Percentiles rank a stretch among this genome's conserved stretches.
phyloP scores from a whole-genome alignment of 371 early-diverging fungal genomes.

The Amoeboaphelidium protococcarum region DNA sequence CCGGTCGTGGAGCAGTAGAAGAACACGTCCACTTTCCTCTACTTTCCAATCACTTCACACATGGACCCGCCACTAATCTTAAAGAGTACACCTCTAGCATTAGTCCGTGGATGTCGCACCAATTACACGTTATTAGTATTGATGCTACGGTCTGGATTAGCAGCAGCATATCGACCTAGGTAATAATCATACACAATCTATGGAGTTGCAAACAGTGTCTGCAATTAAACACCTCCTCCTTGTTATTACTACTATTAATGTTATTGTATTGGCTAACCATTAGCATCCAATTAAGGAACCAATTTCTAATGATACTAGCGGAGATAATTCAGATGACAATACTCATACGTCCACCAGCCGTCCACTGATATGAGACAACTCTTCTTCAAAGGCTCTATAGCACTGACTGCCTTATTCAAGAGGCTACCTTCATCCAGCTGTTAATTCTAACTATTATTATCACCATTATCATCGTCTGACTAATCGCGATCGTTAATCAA shows the following conservation, averaged over 20 bases:
- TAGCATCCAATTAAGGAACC: too few relatives aligned
- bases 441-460: not conserved
- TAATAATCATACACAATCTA: not conserved
- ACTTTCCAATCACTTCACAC: not conserved
- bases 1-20: not conserved
- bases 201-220: not conserved
- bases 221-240: too few relatives aligned
- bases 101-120: not conserved
- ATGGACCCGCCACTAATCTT: not conserved
- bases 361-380: not conserved
- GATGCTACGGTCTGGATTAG: not conserved
- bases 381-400: not conserved
- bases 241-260: too few relatives aligned
- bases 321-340: not conserved
- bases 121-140: not conserved
- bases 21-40: not conserved
- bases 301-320: not conserved
- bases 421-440: not conserved
- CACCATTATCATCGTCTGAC: too few relatives aligned
- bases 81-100: not conserved
- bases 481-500: too few relatives aligned
- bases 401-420: not conserved
- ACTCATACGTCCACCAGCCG: not conserved
- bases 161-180: not conserved
- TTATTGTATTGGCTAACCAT: too few relatives aligned